Base-by-base conservation (phyloP, 2,329 filamentous ascomycete species). In the Penicillium capsulatum region DNA sequence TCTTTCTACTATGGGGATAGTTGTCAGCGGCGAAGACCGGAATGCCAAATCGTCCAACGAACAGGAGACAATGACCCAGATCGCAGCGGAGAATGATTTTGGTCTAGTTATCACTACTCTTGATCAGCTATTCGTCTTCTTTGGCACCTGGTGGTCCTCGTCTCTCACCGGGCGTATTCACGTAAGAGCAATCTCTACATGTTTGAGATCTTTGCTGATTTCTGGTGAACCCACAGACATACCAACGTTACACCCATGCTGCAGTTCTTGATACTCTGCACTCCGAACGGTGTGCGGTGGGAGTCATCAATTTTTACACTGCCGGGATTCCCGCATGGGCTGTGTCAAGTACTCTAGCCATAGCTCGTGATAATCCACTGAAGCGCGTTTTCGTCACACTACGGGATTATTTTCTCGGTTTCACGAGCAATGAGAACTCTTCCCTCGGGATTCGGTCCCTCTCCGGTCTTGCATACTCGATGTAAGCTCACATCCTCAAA, bases 1-100 rank as follows among this genome's bases (percentile, higher is more conserved):
- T 20, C 60, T 73, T 11, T 68, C 67, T 15, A 71, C 67, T 7
- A 70, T 73, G 61, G 70, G 71, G 3, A 66, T 73, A 27, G 68
- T 72, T 27, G 66, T 70, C 43, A 68, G 66, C 37, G 58, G 64
- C 40, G 63, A 68, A 44, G 59, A 67, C 47, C 58, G 62, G 11
- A 64, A 57, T 26, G 41, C 58, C 17, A 55, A 53, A 38, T 50
- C 54, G n/a, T 54, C 59, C 22, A 63, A 60, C 39, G 66, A 69
- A 43, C 57, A 61, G 44, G 56, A 66, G 41, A 64, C 61, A 35
- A 51, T 68, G 13, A 58, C 63, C 20, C 53, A 59, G 28, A 60
- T 70, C 30, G 57, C 59, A 14, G 54, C 59, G 5, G 68, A 71
- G 40, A 71, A 70, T 51, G 66, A 68, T 28, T 68, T 64, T 39